Evolutionary conservation across 306 rosid genomes (phyloP), one percentile per base, ranked within the genome.

Genomic region (Lablab purpureus): DNA sequence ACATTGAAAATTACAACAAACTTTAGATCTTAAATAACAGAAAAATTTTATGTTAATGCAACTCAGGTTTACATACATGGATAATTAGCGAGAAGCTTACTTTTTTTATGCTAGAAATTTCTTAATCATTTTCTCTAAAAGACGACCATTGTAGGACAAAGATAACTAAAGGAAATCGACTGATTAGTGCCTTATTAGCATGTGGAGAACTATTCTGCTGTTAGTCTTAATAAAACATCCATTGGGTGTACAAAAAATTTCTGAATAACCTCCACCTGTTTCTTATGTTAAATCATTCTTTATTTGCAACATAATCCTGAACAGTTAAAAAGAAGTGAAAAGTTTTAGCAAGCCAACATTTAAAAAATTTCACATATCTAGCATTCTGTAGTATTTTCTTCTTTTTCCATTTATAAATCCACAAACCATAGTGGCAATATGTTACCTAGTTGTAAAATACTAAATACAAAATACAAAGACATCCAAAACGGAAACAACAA

Each of bases 391-490:
- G 36, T 22, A 12, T 58, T 58, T 54, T 55, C 11, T n/a, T 13
- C 32, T 52, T 19, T 15, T n/a, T 19, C 66, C 22, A 71, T 59
- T 56, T 54, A 70, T 52, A 52, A 69, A 71, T 32, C 73, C 55
- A 80, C 47, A 80, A 65, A 76, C 15, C 71, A 69, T 28, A 71
- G 58, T 25, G 50, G 55, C 51, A 76, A 55, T n/a, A 54, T 64
- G 49, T 46, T 23, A 52, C 37, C 59, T 40, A 59, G 7, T 65
- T 22, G 19, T 19, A 52, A 80, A 34, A 64, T 65, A 51, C 37
- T 59, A 63, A 83, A 64, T 36, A 52, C 47, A 50, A 64, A 83
- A 64, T 27, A 52, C 47, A 79, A 75, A 84, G 75, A 72, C 18
- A 43, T 64, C 18, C 14, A 15, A 17, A 68, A 78, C 5, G 18